Percentiles rank a stretch among this genome's conserved stretches.
Conservation (phyloP, 208 protist species). For the Wallacemonas sp. region DNA sequence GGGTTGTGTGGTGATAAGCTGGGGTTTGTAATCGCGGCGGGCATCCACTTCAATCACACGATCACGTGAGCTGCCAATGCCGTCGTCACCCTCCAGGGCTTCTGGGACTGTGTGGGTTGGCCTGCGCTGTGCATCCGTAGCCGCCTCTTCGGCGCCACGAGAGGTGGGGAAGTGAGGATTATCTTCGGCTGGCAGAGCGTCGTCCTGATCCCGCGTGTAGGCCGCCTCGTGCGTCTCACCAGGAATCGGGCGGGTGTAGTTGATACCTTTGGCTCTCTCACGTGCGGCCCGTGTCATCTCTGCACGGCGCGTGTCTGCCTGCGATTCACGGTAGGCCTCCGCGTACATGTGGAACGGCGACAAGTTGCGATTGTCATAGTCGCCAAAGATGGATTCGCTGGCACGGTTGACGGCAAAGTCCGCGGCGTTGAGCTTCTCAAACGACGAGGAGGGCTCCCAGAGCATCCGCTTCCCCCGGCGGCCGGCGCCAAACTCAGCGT, state of each 20-base stretch:
- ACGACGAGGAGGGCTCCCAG: conserved; percentile 70
- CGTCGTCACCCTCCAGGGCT: background rate
- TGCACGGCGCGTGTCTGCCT: background rate
- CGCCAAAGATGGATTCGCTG: conserved; percentile 26
- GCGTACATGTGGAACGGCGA: conserved; percentile 56
- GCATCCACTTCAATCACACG: conserved; percentile 43
- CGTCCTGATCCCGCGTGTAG: background rate
- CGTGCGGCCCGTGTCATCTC: background rate
- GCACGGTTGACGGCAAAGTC: conserved; percentile 16
- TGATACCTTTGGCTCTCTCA: conserved; percentile 5
- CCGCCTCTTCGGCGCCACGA: background rate
- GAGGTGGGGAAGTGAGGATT: conserved; percentile 70
- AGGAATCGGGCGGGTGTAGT: background rate
- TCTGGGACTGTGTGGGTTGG: too few relatives aligned
- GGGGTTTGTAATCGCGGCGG: conserved; percentile 38
- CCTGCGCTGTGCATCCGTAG: too few relatives aligned
- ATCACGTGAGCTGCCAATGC: conserved; percentile 3
- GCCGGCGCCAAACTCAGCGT: conserved; percentile 44
- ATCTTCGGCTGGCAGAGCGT: conserved; percentile 33
- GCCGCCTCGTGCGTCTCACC: conserved; percentile 14
- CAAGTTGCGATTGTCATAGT: conserved; percentile 34
- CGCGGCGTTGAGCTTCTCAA: conserved; percentile 27
- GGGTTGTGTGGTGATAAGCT: conserved; percentile 4
- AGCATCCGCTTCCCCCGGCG: conserved; percentile 34
- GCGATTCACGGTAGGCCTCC: conserved; percentile 46